phyloP scores from a whole-genome alignment of 129 eudicot species.

The Flaveria trinervia region DNA sequence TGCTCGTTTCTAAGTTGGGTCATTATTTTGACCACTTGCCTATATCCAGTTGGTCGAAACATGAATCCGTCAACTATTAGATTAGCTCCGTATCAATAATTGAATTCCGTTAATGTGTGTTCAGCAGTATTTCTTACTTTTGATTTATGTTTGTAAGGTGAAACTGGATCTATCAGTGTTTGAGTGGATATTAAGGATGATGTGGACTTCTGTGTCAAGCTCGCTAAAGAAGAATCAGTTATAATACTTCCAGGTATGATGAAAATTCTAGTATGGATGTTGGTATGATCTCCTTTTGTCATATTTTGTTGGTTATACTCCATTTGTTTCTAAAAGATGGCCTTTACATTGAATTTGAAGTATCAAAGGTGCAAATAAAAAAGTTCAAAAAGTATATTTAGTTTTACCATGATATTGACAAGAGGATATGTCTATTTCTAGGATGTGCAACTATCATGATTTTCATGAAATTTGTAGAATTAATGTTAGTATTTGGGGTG shows the following conservation, averaged over 20 bases:
- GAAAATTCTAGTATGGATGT: neutral
- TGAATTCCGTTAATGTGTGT: neutral
- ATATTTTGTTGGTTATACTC: neutral
- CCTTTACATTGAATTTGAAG: too few relatives aligned
- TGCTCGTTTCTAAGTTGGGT: neutral
- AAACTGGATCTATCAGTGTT: slow-evolving; percentile 59
- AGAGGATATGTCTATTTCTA: neutral
- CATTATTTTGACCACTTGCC: neutral
- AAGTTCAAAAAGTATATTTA: too few relatives aligned
- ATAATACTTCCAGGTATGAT: slow-evolving; percentile 76
- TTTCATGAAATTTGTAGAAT: neutral
- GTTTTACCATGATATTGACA: too few relatives aligned
- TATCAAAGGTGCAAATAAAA: too few relatives aligned
- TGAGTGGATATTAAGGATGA: slow-evolving; percentile 77
- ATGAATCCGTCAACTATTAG: too few relatives aligned
- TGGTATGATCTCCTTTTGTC: neutral
- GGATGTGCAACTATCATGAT: neutral
- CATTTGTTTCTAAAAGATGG: too few relatives aligned
- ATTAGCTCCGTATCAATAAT: too few relatives aligned
- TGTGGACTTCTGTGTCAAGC: slow-evolving; percentile 70
- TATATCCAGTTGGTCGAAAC: too few relatives aligned
- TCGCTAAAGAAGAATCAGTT: slow-evolving; percentile 79
- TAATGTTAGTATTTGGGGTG: neutral
- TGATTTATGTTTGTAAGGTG: slow-evolving; percentile 47
- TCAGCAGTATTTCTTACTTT: neutral